Evolutionary conservation across 1,284 basidiomycete species (phyloP), one percentile per base, ranked within the genome.

Genomic region (Volvariella volvacea): DNA sequence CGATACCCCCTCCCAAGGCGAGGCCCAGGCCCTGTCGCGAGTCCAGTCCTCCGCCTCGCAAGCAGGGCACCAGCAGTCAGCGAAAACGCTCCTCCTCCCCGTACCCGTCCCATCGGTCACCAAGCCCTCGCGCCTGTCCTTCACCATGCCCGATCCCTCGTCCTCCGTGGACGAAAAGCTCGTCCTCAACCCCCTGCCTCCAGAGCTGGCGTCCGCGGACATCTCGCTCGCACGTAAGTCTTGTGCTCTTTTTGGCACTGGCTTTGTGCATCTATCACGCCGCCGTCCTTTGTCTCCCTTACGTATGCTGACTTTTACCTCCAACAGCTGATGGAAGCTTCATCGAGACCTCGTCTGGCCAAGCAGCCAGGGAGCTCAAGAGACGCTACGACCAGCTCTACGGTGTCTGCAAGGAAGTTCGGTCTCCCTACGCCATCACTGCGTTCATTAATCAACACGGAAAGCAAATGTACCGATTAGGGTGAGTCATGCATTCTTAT

Each of bases 391-490:
- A 90, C 58, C 74, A 79, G 45, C 61, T 73, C 36, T 60, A 78
- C 32, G 82, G 84, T 14, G 83, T 88, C 28, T 73, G 76, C 34
- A 73, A 74, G 57, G 68, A 77, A 48, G 67, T 80, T 14, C 79
- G 82, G 30, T 88, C 85, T 8, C 86, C 86, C 2, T 89, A 82
- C 56, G 78, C 78, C 36, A 85, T 88, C 50, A 88, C 85, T 17
- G 78, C 80, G 4, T 81, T 86, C 53, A 72, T 83, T 44, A 88
- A 85, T 56, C 83, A 87, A 55, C 80, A 86, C 61, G 86, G 86
- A 43, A 79, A 76, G 56, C 71, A 74, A 57, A 78, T 83, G 71
- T 88, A 72, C 62, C 79, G 86, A 37, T 73, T 88, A 39, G 80
- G 83, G 84, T 87, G 51, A 63, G 80, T 72, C 34, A 20, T 36